Evolutionary conservation across 306 rosid genomes (phyloP).

Genomic region (Mimosa bimucronata): DNA sequence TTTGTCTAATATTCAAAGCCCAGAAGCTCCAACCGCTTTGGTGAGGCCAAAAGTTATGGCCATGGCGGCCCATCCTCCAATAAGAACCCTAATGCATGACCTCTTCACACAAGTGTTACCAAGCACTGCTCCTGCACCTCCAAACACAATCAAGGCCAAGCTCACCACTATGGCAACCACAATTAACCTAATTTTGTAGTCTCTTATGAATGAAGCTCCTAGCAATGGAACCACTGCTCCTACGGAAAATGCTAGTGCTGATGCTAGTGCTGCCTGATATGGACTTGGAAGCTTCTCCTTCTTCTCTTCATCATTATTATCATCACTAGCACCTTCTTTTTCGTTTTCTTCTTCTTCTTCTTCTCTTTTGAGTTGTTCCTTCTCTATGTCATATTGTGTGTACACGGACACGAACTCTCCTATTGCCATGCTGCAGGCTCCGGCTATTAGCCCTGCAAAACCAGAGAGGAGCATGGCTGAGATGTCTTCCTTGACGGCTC

Average conservation of each 20-base stretch:
- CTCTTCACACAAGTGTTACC: constrained; percentile 56
- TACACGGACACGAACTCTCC: constrained; percentile 84
- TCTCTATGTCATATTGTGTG: constrained; percentile 73
- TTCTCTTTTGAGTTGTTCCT: constrained; percentile 50
- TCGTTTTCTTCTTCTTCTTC: no score
- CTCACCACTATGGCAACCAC: constrained; percentile 53
- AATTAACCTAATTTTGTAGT: constrained; percentile 47
- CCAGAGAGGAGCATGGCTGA: constrained; percentile 68
- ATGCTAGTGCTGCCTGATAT: constrained; percentile 66
- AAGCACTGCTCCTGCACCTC: constrained; percentile 58
- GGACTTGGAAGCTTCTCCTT: constrained; percentile 58
- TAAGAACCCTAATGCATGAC: constrained; percentile 57
- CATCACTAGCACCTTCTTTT: background rate
- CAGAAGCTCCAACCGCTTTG: constrained; percentile 51
- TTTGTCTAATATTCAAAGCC: constrained; percentile 9
- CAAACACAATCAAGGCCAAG: constrained; percentile 57
- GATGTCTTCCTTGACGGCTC: constrained; percentile 60
- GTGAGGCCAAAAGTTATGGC: constrained; percentile 74
- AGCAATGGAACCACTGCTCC: constrained; percentile 70
- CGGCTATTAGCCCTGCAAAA: constrained; percentile 75
- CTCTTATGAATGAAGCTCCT: constrained; percentile 56
- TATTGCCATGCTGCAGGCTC: constrained; percentile 82
- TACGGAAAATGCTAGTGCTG: constrained; percentile 64
- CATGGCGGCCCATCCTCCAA: constrained; percentile 87
- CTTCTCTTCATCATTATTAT: background rate